Base-by-base conservation (phyloP, 2,329 filamentous ascomycete species). In the Phaeoacremonium minimum region DNA sequence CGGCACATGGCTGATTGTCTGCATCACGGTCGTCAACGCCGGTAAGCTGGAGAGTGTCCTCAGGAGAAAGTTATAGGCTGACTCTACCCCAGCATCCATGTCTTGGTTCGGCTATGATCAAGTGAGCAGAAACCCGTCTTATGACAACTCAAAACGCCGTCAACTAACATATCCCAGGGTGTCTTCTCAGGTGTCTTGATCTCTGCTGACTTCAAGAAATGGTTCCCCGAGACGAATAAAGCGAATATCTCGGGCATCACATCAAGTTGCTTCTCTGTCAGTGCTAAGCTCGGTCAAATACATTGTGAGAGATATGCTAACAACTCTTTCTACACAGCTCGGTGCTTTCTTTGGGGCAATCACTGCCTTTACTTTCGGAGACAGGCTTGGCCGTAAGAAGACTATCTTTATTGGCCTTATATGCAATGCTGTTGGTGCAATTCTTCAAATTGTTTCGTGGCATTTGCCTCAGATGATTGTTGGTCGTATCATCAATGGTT, bases 181-280 rank as follows among this genome's bases (percentile, higher is more conserved):
- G 63, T 67, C 7, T 66, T 66, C 35, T 61, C 63, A 1, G 64
- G 64, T 6, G 63, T 64, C 4, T 50, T 67, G 2, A 60, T 67
- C 12, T 65, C 63, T 13, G 45, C 49, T 6, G 57, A 66, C 42
- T 67, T 67, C 41, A 53, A 60, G 32, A 40, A 48, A 9, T 43
- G 48, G 14, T 67, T 67, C 35, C 63, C 62, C 3, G 43, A 63
- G 36, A 61, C 57, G 1, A 45, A 45, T 12, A 40, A 66, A 18
- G 52, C 63, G 7, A 61, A 58, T 35, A 59, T 68, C 19, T 67
- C 63, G 1, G 66, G 66, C 6, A 66, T 67, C 32, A 62, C 60
- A 1, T 65, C 64, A 2, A 66, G 63, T 36, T 66, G 60, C 38
- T 69, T 69, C 38, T 57, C 64, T 12, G 38, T 44, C 5, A 43